Evolutionary conservation across 768 basidiomycete genomes (phyloP).

Genomic region (Termitomyces sp.): DNA sequence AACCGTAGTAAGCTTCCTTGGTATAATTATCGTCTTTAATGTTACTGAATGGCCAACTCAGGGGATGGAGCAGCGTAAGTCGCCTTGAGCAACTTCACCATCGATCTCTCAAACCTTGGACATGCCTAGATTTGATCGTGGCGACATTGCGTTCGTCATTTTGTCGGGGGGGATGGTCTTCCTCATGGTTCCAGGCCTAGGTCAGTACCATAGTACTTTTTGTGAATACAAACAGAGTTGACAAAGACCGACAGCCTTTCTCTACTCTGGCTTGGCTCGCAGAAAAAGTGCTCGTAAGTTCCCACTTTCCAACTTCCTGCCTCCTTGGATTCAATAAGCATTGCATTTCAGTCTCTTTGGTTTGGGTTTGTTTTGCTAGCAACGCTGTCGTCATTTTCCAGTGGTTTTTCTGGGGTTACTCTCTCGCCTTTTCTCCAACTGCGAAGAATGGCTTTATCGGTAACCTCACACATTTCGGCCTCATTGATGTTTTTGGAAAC

Average conservation of each 20-base stretch:
- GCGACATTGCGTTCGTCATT: constrained; percentile 71
- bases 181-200: constrained; percentile 77
- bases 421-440: constrained; percentile 75
- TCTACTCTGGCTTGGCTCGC: constrained; percentile 70
- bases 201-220: constrained; percentile 27
- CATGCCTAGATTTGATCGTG: constrained; percentile 55
- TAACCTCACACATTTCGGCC: constrained; percentile 75
- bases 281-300: constrained; percentile 57
- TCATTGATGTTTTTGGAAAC: constrained; percentile 64
- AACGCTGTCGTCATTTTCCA: constrained; percentile 78
- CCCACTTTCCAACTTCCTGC: not conserved
- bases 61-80: constrained; percentile 21
- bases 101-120: not conserved
- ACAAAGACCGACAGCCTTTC: constrained; percentile 48
- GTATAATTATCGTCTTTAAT: not conserved
- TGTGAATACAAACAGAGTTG: not conserved
- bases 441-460: constrained; percentile 77
- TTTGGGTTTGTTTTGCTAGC: constrained; percentile 70
- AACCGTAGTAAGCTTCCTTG: constrained; percentile 14
- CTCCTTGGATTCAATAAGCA: not conserved
- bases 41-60: constrained; percentile 1
- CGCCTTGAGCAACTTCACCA: not conserved
- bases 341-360: constrained; percentile 50
- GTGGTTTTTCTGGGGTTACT: constrained; percentile 75
- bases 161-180: constrained; percentile 67